Conservation (phyloP, 495 filamentous ascomycete species). For the Amorphotheca resinae region DNA sequence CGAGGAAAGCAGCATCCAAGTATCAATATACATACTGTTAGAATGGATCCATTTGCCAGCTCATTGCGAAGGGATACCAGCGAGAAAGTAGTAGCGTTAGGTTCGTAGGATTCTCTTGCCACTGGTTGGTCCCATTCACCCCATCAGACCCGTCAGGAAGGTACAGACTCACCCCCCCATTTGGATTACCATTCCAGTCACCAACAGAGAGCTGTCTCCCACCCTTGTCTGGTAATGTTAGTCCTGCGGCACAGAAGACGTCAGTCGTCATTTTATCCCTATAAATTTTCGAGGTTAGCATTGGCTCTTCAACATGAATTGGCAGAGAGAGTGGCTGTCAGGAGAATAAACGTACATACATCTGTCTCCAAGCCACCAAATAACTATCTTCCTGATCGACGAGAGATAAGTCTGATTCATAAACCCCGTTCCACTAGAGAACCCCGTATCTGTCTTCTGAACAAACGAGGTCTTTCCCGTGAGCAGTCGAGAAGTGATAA, state of each 20-base stretch:
- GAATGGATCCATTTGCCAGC: conserved; percentile 51
- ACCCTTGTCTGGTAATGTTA: conserved; percentile 49
- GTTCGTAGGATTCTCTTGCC: conserved; percentile 34
- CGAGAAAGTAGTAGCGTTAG: conserved; percentile 25
- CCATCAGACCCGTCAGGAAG: conserved; percentile 46
- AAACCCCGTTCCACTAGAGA: conserved; percentile 49
- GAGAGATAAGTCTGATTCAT: conserved; percentile 41
- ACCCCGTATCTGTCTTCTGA: conserved; percentile 33
- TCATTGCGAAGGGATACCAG: conserved; percentile 52
- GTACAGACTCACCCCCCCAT: conserved; percentile 49
- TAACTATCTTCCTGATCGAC: not conserved
- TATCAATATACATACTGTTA: not conserved
- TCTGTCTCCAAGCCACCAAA: not conserved
- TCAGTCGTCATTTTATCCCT: conserved; percentile 37
- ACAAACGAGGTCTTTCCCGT: conserved; percentile 53
- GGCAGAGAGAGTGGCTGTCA: too few species aligned
- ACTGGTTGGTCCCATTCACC: conserved; percentile 41
- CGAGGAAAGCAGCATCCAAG: not conserved
- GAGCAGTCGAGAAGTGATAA: conserved; percentile 44
- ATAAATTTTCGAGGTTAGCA: conserved; percentile 1
- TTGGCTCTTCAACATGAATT: not conserved
- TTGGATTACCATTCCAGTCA: conserved; percentile 49
- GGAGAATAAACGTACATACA: not conserved
- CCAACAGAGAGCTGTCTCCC: conserved; percentile 51
- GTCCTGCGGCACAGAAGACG: conserved; percentile 47